These are phyloP conservation scores for Omphalotus olearius DNA, from an alignment of 1,284 basidiomycete species.

Conservation along the genomic window DNA sequence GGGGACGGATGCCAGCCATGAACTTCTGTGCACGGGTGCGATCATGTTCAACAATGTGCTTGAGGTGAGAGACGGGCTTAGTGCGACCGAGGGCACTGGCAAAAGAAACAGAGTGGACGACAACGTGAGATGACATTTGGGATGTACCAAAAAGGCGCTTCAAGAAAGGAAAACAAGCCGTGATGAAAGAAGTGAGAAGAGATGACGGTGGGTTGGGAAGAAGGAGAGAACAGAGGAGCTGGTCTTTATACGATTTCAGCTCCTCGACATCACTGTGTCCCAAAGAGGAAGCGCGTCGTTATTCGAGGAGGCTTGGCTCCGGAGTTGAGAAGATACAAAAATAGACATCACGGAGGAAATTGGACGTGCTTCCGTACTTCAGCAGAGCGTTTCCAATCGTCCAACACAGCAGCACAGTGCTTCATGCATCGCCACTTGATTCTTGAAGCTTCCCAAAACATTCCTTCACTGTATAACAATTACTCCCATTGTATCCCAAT, in stretches of 20 bases:
- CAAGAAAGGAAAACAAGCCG: slow-evolving; percentile 4
- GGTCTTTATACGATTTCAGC: neutral
- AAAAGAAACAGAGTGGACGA: slow-evolving; percentile 33
- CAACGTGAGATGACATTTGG: slow-evolving; percentile 2
- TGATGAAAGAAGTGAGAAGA: neutral
- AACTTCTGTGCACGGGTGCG: slow-evolving; percentile 50
- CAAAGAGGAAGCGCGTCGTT: neutral
- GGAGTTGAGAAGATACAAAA: no score
- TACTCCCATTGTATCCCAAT: no score
- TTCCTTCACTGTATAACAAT: no score
- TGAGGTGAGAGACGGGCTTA: slow-evolving; percentile 38
- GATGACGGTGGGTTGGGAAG: neutral
- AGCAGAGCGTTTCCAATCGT: no score
- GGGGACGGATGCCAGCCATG: slow-evolving; percentile 42
- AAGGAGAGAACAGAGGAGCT: neutral
- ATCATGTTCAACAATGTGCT: slow-evolving; percentile 49
- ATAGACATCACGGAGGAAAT: no score
- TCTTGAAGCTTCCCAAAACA: no score
- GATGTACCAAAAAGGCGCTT: neutral
- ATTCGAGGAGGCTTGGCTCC: no score
- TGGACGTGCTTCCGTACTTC: no score
- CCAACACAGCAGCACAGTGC: no score
- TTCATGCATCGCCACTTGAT: no score
- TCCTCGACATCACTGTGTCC: slow-evolving; percentile 2
- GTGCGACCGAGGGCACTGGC: slow-evolving; percentile 36